Percentiles rank a stretch among this genome's conserved stretches.
These are phyloP conservation scores for Candida orba DNA, from an alignment of 805 yeast species.

Conservation along the genomic window DNA sequence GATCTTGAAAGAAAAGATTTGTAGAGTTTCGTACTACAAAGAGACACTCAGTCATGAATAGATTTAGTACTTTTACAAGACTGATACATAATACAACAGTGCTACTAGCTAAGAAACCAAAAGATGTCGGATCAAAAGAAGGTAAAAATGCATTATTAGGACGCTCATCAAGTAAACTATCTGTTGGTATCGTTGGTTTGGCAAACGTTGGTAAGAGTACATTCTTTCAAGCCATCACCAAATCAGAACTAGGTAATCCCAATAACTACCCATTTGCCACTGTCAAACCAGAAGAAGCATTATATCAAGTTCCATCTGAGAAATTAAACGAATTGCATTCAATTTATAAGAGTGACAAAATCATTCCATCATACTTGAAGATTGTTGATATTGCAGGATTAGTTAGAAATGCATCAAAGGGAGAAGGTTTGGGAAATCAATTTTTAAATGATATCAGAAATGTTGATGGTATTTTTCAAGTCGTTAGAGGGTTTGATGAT, in stretches of 20 bases:
- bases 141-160: slow-evolving; percentile 18
- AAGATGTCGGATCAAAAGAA: background rate
- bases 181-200: slow-evolving; percentile 66
- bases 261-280: slow-evolving; percentile 82
- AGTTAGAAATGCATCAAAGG: slow-evolving; percentile 75
- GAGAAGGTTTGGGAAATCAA: slow-evolving; percentile 80
- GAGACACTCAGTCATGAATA: background rate
- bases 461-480: slow-evolving; percentile 77
- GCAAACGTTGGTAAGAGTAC: slow-evolving; percentile 80
- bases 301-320: slow-evolving; percentile 62
- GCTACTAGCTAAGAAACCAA: slow-evolving; percentile 15
- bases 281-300: slow-evolving; percentile 70
- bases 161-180: slow-evolving; percentile 22
- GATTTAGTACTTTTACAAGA: slow-evolving; percentile 1
- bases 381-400: slow-evolving; percentile 79
- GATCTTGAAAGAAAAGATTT: too few species aligned
- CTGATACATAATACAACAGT: slow-evolving; percentile 6
- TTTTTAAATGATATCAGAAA: slow-evolving; percentile 71
- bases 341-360: slow-evolving; percentile 53
- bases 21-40: too few species aligned
- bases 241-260: slow-evolving; percentile 60
- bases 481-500: slow-evolving; percentile 69
- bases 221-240: slow-evolving; percentile 75
- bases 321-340: slow-evolving; percentile 49
- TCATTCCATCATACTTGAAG: slow-evolving; percentile 62